These are phyloP conservation scores for Arthromyces matolae DNA, from an alignment of 768 basidiomycete genomes.

Conservation along the genomic window DNA sequence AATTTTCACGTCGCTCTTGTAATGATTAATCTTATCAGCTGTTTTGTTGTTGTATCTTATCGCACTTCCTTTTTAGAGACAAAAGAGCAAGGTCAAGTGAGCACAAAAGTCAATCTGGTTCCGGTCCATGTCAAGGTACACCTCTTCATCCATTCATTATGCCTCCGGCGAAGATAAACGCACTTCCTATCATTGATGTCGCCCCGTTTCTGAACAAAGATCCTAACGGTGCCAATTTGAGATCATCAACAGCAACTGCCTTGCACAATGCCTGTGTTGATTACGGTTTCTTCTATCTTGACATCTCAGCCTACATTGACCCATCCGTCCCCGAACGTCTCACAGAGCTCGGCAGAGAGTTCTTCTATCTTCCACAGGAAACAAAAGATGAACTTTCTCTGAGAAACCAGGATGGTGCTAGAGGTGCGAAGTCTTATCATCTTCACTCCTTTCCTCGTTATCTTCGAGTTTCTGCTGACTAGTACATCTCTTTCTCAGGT, in stretches of 20 bases:
- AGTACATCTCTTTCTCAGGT: conserved; percentile 41
- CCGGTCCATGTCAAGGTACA: too few species aligned
- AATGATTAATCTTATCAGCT: conserved; percentile 21
- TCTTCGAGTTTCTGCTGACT: too few species aligned
- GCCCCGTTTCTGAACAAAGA: conserved; percentile 52
- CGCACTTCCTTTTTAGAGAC: neutral
- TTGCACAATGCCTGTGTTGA: conserved; percentile 72
- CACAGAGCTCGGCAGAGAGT: conserved; percentile 57
- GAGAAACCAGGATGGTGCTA: conserved; percentile 62
- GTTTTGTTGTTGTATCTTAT: conserved; percentile 13
- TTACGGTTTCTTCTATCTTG: conserved; percentile 89
- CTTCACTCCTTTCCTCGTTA: neutral
- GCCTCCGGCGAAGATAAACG: conserved; percentile 12
- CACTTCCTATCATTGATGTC: conserved; percentile 72
- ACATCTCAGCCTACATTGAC: conserved; percentile 58
- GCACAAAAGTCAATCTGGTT: too few species aligned
- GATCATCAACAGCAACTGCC: conserved; percentile 45
- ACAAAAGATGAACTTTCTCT: conserved; percentile 77
- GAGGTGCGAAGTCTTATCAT: conserved; percentile 47
- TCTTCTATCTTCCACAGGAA: conserved; percentile 70
- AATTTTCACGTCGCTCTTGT: conserved; percentile 8
- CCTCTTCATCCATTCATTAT: neutral
- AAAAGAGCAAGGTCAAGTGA: neutral
- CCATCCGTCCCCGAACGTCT: conserved; percentile 63
- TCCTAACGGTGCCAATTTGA: conserved; percentile 31